A percentile compares a stretch with the other conserved stretches of the same genome.
Evolutionary conservation across 2,329 filamentous ascomycete genomes (phyloP).

Genomic region (Herpotrichia juniperi): DNA sequence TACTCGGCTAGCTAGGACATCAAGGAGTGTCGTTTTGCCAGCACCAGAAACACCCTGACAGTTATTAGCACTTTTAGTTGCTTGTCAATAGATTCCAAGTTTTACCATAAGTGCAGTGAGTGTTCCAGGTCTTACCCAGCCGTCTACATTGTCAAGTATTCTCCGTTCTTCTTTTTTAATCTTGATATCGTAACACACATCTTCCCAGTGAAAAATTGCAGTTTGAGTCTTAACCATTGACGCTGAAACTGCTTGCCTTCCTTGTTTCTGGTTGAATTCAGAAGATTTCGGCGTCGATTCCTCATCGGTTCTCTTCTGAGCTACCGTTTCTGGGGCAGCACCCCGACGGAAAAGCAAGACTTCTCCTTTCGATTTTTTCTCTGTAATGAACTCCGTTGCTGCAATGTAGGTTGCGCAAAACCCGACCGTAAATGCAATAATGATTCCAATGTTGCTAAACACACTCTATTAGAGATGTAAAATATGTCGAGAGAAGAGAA

Average conservation of each 20-base stretch:
- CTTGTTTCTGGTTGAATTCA: slow-evolving; percentile 28
- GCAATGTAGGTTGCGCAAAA: slow-evolving; percentile 70
- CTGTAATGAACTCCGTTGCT: slow-evolving; percentile 69
- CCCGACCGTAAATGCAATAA: slow-evolving; percentile 67
- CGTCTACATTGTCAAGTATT: slow-evolving; percentile 59
- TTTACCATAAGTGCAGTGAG: slow-evolving; percentile 47
- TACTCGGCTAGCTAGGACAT: slow-evolving; percentile 68
- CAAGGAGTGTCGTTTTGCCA: slow-evolving; percentile 42
- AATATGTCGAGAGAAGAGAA: not conserved
- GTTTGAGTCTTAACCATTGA: slow-evolving; percentile 14
- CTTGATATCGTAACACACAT: slow-evolving; percentile 32
- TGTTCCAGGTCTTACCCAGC: slow-evolving; percentile 61
- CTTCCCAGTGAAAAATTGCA: slow-evolving; percentile 39
- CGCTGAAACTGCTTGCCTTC: slow-evolving; percentile 52
- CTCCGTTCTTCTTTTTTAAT: slow-evolving; percentile 50
- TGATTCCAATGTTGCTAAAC: slow-evolving; percentile 69
- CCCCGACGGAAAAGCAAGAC: slow-evolving; percentile 67
- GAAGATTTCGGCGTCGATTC: not conserved
- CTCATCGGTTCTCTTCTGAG: slow-evolving; percentile 36
- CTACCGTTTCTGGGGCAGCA: slow-evolving; percentile 48
- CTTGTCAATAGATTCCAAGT: too few species aligned
- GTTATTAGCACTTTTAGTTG: too few species aligned
- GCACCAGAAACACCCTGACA: slow-evolving; percentile 60
- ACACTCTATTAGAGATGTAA: too few species aligned
- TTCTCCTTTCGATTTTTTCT: slow-evolving; percentile 68